Evolutionary conservation across 1,139 yeast species (phyloP), one percentile per base, ranked within the genome.

Genomic region (Debaryomyces coudertii): DNA sequence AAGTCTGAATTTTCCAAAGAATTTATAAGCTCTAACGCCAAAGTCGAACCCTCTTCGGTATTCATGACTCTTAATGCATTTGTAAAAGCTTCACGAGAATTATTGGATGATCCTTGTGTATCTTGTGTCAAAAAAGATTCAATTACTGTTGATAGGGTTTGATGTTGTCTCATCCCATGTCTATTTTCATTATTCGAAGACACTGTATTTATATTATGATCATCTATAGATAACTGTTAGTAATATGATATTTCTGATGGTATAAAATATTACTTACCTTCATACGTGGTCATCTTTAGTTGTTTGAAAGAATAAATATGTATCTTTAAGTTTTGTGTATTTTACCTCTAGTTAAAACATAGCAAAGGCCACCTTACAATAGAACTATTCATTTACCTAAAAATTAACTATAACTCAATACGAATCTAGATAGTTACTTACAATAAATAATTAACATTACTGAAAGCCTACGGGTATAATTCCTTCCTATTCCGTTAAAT

Each of bases 201-300:
- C n/a, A 16, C 38, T 15, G 47, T 35, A 40, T 52, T 40, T 20
- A 69, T 55, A 45, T 69, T 69, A 48, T 69, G 75, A 47, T 69
- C 75, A 44, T 62, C 75, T 68, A 42, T 23, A 2, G 5, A 7
- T 33, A 9, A 14, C 6, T 18, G 66, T 66, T 61, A 65, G 69
- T 59, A 45, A 3, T 9, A 20, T 25, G 29, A 3, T 4, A 22
- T 24, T n/a, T 9, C 7, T 15, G 14, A 22, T 16, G 8, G 16
- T 28, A 20, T 24, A 7, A 3, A 12, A 14, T 14, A 11, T 6
- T 34, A 63, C 77, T 29, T 69, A 72, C 79, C 73, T 65, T 74
- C 78, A 59, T 74, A 71, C 25, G 69, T 70, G 14, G 76, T 66
- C 76, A 71, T 71, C 36, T 8, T 35, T 34, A 24, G 28, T n/a